These are phyloP conservation scores for Saccharomycopsis hybrid DNA, from an alignment of 1,139 yeast species.

Conservation along the genomic window DNA sequence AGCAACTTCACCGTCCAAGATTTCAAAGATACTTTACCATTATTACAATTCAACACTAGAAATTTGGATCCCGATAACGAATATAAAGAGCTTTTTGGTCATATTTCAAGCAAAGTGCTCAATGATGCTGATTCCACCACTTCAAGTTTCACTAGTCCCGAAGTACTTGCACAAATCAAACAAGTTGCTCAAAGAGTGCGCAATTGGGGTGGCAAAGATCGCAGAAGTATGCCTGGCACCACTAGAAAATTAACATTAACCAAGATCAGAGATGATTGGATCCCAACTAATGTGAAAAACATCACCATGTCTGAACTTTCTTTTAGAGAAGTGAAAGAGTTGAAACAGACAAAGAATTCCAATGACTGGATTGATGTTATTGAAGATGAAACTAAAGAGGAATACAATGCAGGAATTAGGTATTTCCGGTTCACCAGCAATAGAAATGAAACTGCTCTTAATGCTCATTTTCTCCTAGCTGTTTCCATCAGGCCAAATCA, in stretches of 20 bases:
- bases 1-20: slow-evolving; percentile 37
- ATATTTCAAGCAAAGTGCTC: slow-evolving; percentile 58
- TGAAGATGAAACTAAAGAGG: slow-evolving; percentile 28
- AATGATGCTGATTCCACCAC: slow-evolving; percentile 65
- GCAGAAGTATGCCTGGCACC: slow-evolving; percentile 66
- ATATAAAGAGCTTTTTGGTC: slow-evolving; percentile 66
- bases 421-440: slow-evolving; percentile 49
- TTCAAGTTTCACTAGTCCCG: slow-evolving; percentile 54
- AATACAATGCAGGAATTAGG: slow-evolving; percentile 40
- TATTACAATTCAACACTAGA: slow-evolving; percentile 43
- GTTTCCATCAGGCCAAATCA: slow-evolving; percentile 70
- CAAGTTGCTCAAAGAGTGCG: slow-evolving; percentile 55
- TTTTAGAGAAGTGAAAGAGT: slow-evolving; percentile 34
- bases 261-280: slow-evolving; percentile 74
- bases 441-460: slow-evolving; percentile 40
- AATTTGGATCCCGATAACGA: slow-evolving; percentile 79
- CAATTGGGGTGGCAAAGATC: slow-evolving; percentile 83
- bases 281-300: slow-evolving; percentile 64
- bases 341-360: slow-evolving; percentile 15
- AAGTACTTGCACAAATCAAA: slow-evolving; percentile 56
- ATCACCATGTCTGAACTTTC: slow-evolving; percentile 53
- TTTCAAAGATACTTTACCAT: slow-evolving; percentile 31
- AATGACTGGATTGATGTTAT: slow-evolving; percentile 1
- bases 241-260: slow-evolving; percentile 61
- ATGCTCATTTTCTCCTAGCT: slow-evolving; percentile 58